Conservation (phyloP, 2,329 filamentous ascomycete genomes). For the Pseudogymnoascus sp. region DNA sequence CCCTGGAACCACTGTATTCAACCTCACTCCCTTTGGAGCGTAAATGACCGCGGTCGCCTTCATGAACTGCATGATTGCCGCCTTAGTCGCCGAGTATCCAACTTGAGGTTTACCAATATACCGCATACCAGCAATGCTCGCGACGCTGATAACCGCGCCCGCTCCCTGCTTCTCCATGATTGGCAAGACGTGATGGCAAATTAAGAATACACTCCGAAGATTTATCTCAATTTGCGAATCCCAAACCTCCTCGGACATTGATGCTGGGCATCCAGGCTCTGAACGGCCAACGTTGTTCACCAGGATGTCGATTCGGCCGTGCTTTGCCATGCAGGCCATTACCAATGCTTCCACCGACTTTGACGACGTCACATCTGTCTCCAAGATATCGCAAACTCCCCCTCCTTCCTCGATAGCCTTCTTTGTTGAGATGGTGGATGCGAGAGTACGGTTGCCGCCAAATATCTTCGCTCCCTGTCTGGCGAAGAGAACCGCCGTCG, state of each 20-base stretch:
- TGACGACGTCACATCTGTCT: conserved; percentile 45
- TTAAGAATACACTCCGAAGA: conserved; percentile 46
- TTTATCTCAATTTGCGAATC: conserved; percentile 46
- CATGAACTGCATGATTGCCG: conserved; percentile 42
- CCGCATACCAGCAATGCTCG: conserved; percentile 43
- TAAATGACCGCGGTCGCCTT: conserved; percentile 43
- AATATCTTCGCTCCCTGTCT: conserved; percentile 40
- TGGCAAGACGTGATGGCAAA: conserved; percentile 43
- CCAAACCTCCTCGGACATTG: conserved; percentile 42
- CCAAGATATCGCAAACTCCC: conserved; percentile 34
- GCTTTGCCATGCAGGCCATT: conserved; percentile 40
- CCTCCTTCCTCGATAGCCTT: conserved; percentile 32
- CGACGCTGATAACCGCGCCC: conserved; percentile 40
- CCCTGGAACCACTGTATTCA: conserved; percentile 48
- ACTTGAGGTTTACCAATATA: conserved; percentile 45
- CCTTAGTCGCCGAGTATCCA: conserved; percentile 43
- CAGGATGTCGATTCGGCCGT: conserved; percentile 51
- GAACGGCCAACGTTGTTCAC: conserved; percentile 53
- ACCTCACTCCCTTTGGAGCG: conserved; percentile 35
- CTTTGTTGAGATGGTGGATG: conserved; percentile 33
- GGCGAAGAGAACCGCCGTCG: conserved; percentile 38
- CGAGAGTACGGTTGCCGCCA: conserved; percentile 39
- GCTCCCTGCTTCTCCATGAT: conserved; percentile 43
- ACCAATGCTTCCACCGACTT: conserved; percentile 45
- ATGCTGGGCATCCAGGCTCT: conserved; percentile 42